Evolutionary conservation across 2,329 filamentous ascomycete genomes (phyloP), one percentile per base, ranked within the genome.

Genomic region (Pestalotiopsis sp.): DNA sequence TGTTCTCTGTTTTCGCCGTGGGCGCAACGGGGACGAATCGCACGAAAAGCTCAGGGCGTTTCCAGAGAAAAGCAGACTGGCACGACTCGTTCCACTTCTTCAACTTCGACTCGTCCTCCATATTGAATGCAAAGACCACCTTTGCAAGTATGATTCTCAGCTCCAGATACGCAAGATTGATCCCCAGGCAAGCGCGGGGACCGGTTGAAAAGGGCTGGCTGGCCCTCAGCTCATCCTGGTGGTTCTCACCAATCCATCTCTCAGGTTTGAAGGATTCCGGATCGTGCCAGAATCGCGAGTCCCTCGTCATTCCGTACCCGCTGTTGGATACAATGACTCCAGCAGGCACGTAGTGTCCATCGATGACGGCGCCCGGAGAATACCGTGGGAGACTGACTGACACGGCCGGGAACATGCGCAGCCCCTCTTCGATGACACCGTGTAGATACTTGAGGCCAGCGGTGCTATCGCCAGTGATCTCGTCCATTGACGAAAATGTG

Each of bases 61-160:
- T 14, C 57, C 62, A 23, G 27, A 63, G n/a, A 4, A 49, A 45
- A 65, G 23, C 59, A 20, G 58, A 52, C 45, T 65, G 20, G 31
- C 62, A 65, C 0, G 20, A 17, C 20, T 65, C 40, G 23, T 65
- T 65, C 62, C 62, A 65, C 1, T 56, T 7, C 12, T 13, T 40
- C 12, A 65, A 4, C 31, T 31, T 17, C 20, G 62, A 65, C 4
- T 75, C 73, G 36, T 81, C 73, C 68, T 80, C 76, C 68, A 82
- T 69, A 62, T 83, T 79, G 65, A 79, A 83, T 2, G 73, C 70
- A 66, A 70, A 82, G 7, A 82, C 20, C 36, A 83, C 66, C 69
- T 80, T 82, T 1, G 80, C 78, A 12, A 83, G 61, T 12, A 80
- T 76, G 4, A 80, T 68, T 6, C 76, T 72, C 75, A 82, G 78